Evolutionary conservation across 495 filamentous ascomycete genomes (phyloP).

Genomic region (Tetracladium setigerum): DNA sequence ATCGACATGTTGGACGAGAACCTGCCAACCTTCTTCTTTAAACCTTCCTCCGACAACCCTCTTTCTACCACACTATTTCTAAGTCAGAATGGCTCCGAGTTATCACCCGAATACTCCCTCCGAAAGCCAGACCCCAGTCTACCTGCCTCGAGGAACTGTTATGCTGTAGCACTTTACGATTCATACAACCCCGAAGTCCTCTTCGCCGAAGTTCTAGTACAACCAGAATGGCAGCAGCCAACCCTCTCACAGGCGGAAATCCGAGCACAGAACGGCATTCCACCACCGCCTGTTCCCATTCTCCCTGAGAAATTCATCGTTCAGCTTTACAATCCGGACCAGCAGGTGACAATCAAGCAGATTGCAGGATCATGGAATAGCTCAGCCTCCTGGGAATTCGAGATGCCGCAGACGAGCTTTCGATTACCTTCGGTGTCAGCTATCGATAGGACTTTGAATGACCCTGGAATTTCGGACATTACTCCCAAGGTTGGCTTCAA

Average conservation of each 20-base stretch:
- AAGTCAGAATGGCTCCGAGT: slow-evolving; percentile 73
- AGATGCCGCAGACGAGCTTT: slow-evolving; percentile 83
- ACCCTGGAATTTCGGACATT: slow-evolving; percentile 57
- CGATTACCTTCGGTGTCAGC: slow-evolving; percentile 65
- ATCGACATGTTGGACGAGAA: slow-evolving; percentile 85
- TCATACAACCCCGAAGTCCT: slow-evolving; percentile 72
- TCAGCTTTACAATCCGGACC: slow-evolving; percentile 92
- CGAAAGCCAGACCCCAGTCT: slow-evolving; percentile 63
- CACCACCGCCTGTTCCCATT: slow-evolving; percentile 63
- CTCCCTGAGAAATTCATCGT: slow-evolving; percentile 72
- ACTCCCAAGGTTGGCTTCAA: slow-evolving; percentile 78
- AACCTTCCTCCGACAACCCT: slow-evolving; percentile 30
- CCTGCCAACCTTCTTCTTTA: slow-evolving; percentile 56
- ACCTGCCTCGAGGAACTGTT: slow-evolving; percentile 68
- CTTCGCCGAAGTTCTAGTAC: slow-evolving; percentile 78
- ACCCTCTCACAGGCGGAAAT: slow-evolving; percentile 73
- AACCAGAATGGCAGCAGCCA: slow-evolving; percentile 78
- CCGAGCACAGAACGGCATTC: slow-evolving; percentile 51
- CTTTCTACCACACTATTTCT: slow-evolving; percentile 58
- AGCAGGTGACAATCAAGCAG: slow-evolving; percentile 63
- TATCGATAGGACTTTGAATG: slow-evolving; percentile 67
- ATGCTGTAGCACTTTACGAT: slow-evolving; percentile 79
- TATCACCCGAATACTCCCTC: slow-evolving; percentile 67
- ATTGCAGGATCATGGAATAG: slow-evolving; percentile 70
- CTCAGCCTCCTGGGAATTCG: slow-evolving; percentile 80